Conservation (phyloP, 164 flowering plant species). For the Euptelea pleiosperma region DNA sequence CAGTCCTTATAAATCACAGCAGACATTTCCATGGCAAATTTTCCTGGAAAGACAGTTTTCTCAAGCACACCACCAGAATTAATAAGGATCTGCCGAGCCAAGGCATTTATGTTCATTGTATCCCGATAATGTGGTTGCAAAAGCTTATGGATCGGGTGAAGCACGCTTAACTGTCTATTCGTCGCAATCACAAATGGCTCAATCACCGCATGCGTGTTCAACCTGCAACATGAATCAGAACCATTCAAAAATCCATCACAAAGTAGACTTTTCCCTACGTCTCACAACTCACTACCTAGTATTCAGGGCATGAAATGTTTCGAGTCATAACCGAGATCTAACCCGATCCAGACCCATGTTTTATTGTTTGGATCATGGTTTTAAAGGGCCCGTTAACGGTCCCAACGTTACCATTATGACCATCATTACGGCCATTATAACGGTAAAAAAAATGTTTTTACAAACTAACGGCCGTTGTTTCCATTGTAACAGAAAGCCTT, state of each 20-base stretch:
- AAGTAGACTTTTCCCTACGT: conserved; percentile 26
- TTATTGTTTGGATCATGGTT: too few relatives aligned
- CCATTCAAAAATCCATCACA: not conserved
- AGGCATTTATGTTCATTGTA: conserved; percentile 83
- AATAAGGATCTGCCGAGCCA: conserved; percentile 79
- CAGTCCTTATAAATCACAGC: conserved; percentile 64
- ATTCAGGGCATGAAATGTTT: too few relatives aligned
- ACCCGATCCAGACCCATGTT: too few relatives aligned
- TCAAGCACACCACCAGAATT: conserved; percentile 80
- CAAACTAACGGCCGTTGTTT: too few relatives aligned
- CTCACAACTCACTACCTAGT: too few relatives aligned
- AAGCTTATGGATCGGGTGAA: conserved; percentile 87
- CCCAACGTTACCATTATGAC: too few relatives aligned
- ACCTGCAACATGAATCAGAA: conserved; percentile 42
- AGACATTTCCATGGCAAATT: conserved; percentile 80
- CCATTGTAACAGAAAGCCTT: too few relatives aligned
- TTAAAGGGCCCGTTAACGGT: too few relatives aligned
- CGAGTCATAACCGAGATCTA: too few relatives aligned
- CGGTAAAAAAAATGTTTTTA: too few relatives aligned
- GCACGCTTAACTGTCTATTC: conserved; percentile 70
- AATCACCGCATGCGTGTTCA: conserved; percentile 81
- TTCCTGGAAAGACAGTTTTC: conserved; percentile 72
- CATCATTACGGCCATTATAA: too few relatives aligned
- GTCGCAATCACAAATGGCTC: conserved; percentile 89
- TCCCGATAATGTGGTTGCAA: conserved; percentile 88